Conservation (phyloP, 345 rosid species). For the Brassica juncea region DNA sequence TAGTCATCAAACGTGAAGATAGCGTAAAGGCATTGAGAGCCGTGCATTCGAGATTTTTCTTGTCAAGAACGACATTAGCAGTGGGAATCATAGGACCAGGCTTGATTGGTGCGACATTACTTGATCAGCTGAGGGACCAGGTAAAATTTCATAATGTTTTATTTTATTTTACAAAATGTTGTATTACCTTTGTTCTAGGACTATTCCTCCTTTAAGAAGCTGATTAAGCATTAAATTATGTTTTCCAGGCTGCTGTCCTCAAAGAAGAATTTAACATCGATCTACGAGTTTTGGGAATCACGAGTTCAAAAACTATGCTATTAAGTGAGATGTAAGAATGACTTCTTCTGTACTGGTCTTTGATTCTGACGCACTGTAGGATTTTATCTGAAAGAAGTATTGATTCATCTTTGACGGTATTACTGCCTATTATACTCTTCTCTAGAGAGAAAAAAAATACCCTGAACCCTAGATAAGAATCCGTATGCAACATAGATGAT, state of each 20-base stretch:
- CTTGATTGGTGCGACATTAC: constrained; percentile 87
- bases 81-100: constrained; percentile 98
- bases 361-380: background rate
- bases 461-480: background rate
- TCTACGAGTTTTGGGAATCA: constrained; percentile 94
- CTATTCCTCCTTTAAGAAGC: background rate
- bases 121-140: constrained; percentile 96
- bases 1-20: constrained; percentile 85
- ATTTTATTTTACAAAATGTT: background rate
- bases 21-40: constrained; percentile 92
- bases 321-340: constrained; percentile 80
- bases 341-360: constrained; percentile 16
- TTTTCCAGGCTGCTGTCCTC: constrained; percentile 80
- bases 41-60: constrained; percentile 96
- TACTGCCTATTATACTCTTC: background rate
- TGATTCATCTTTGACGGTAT: background rate
- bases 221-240: constrained; percentile 8
- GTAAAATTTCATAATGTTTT: constrained; percentile 40
- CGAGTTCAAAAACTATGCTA: constrained; percentile 76
- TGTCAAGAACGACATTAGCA: constrained; percentile 88
- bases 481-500: background rate
- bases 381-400: constrained; percentile 2
- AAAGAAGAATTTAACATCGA: constrained; percentile 97
- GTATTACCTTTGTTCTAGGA: background rate
- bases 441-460: background rate